Evolutionary conservation across 495 filamentous ascomycete genomes (phyloP).

Genomic region (Darksidea phi): DNA sequence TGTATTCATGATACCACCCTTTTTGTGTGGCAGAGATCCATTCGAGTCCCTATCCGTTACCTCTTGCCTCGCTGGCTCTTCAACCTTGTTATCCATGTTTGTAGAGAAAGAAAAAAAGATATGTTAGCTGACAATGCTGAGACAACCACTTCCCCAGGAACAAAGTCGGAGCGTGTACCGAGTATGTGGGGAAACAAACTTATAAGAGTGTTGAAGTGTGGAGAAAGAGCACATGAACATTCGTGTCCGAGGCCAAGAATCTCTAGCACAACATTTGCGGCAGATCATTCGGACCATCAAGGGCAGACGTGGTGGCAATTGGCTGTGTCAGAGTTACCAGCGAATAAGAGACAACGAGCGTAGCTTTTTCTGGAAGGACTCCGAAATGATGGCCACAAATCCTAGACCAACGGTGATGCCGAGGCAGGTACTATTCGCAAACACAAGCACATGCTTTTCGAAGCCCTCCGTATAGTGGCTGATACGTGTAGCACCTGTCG

Average conservation of each 20-base stretch:
- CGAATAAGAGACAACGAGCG: not conserved
- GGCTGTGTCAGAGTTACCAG: not conserved
- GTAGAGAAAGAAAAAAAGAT: not conserved
- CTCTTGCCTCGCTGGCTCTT: constrained; percentile 11
- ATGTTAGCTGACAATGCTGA: not conserved
- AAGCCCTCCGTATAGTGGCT: constrained; percentile 9
- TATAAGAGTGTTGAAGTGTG: constrained; percentile 10
- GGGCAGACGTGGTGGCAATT: constrained; percentile 17
- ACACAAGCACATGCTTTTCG: constrained; percentile 9
- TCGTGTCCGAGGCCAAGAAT: constrained; percentile 1
- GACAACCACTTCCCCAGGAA: not conserved
- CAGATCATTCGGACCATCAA: constrained; percentile 19
- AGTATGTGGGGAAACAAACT: constrained; percentile 15
- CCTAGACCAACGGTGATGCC: constrained; percentile 16
- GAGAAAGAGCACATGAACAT: constrained; percentile 28
- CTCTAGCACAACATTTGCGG: constrained; percentile 4
- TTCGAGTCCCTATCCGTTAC: not conserved
- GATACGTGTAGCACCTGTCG: not conserved
- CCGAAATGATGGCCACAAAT: constrained; percentile 30
- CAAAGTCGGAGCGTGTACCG: constrained; percentile 6
- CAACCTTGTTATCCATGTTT: constrained; percentile 22
- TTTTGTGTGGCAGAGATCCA: constrained; percentile 6
- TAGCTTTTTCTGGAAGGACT: constrained; percentile 15
- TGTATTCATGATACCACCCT: constrained; percentile 28
- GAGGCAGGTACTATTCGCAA: constrained; percentile 4